Evolutionary conservation across 768 basidiomycete species (phyloP).

Genomic region (Trametes meyenii): DNA sequence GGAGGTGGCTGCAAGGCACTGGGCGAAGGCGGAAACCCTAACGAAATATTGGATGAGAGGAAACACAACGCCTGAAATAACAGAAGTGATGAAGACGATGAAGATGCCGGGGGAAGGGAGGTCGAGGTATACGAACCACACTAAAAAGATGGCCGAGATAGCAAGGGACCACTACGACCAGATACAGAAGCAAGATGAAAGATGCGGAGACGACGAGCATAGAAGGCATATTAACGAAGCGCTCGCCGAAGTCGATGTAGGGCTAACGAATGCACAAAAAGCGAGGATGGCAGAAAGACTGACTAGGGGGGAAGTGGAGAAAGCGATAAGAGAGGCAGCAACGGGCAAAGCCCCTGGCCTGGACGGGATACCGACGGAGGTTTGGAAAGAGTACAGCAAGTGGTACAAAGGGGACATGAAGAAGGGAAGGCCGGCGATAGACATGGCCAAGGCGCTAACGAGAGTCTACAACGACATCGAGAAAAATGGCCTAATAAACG

Average conservation of each 20-base stretch:
- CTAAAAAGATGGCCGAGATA: background rate
- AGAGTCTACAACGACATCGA: constrained; percentile 9
- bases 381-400: constrained; percentile 22
- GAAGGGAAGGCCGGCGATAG: background rate
- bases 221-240: background rate
- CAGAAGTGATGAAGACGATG: background rate
- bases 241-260: background rate
- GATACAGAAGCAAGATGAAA: background rate
- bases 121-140: background rate
- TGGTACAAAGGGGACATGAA: background rate
- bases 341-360: background rate
- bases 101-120: background rate
- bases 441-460: background rate
- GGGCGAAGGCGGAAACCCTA: background rate
- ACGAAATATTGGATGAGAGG: background rate
- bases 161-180: background rate
- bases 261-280: background rate
- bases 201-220: background rate
- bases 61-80: background rate
- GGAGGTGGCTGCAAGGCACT: background rate
- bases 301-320: background rate
- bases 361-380: background rate
- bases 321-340: constrained; percentile 16
- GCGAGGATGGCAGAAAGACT: background rate
- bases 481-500: background rate